Evolutionary conservation across 2,329 filamentous ascomycete species (phyloP), one percentile per base, ranked within the genome.

Genomic region (Sclerotinia nivalis): DNA sequence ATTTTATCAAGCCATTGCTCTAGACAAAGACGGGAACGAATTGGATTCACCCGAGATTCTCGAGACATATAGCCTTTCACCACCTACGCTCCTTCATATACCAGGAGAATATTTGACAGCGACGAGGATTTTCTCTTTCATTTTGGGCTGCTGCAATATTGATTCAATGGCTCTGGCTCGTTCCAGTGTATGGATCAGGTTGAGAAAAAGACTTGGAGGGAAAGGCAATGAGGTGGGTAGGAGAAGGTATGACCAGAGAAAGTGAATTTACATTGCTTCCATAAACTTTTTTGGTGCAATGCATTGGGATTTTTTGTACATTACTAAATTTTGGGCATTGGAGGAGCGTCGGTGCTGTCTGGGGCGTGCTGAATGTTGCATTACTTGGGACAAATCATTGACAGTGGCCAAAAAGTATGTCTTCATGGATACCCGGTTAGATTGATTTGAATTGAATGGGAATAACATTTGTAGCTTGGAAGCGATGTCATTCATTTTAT

Each of bases 41-140:
- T n/a, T 56, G 22, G 52, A 66, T 58, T n/a, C 37, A 9, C 43
- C 52, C 40, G 64, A 66, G 13, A 66, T 66, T n/a, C n/a, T 37
- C n/a, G 64, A 56, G n/a, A 66, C 37, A 40, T 56, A 66, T 47
- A 15, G 40, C 10, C 25, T 66, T 28, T 43, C 49, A 22, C 47
- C 34, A 10, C 52, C 64, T 18, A 55, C 43, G 13, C 12, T 31
- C 12, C 54, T 66, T 20, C n/a, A 34, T 18, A 56, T 49, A 10
- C 34, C 50, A 10, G 40, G 34, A 13, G 15, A 20, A 9, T 55
- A 45, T 20, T 15, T 58, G 52, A 40, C 37, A 7, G 52, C n/a
- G 6, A 66, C 37, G 13, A 58, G n/a, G 28, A 12, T 54, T 8
- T 66, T 34, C 40, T 37, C 64, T 25, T 66, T 47, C 18, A 43